Percentiles rank a stretch among this genome's conserved stretches.
phyloP scores from a whole-genome alignment of 768 basidiomycete species.

The Lactifluus subvellereus region DNA sequence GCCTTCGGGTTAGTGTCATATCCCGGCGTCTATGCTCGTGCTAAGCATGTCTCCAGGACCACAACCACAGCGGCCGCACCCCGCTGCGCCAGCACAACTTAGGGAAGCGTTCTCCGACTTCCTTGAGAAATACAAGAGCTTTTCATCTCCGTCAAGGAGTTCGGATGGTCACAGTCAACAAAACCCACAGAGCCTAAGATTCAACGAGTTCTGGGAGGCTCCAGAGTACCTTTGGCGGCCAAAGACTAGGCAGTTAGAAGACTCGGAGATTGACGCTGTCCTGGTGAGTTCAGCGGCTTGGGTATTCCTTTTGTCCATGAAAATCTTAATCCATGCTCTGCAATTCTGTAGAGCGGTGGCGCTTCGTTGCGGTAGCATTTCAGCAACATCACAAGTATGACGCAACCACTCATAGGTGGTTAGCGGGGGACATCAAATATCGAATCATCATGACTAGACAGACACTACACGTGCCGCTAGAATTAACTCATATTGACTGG shows the following conservation, averaged over 20 bases:
- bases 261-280: slow-evolving; percentile 61
- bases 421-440: not conserved
- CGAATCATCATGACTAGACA: not conserved
- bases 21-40: not conserved
- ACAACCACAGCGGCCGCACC: slow-evolving; percentile 49
- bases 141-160: not conserved
- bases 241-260: slow-evolving; percentile 42
- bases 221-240: slow-evolving; percentile 55
- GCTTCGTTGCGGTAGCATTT: slow-evolving; percentile 42
- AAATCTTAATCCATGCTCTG: not conserved
- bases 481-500: not conserved
- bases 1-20: slow-evolving; percentile 11
- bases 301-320: not conserved
- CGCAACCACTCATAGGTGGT: not conserved
- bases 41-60: slow-evolving; percentile 27
- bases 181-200: slow-evolving; percentile 22
- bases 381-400: not conserved
- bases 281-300: slow-evolving; percentile 40
- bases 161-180: not conserved
- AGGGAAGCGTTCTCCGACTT: slow-evolving; percentile 46
- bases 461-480: slow-evolving; percentile 8
- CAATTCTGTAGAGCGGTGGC: slow-evolving; percentile 52
- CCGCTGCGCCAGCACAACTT: slow-evolving; percentile 59
- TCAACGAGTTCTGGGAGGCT: slow-evolving; percentile 60
- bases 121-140: slow-evolving; percentile 33